Evolutionary conservation across 1,284 basidiomycete genomes (phyloP), one percentile per base, ranked within the genome.

Genomic region (Lentinus polychrous): DNA sequence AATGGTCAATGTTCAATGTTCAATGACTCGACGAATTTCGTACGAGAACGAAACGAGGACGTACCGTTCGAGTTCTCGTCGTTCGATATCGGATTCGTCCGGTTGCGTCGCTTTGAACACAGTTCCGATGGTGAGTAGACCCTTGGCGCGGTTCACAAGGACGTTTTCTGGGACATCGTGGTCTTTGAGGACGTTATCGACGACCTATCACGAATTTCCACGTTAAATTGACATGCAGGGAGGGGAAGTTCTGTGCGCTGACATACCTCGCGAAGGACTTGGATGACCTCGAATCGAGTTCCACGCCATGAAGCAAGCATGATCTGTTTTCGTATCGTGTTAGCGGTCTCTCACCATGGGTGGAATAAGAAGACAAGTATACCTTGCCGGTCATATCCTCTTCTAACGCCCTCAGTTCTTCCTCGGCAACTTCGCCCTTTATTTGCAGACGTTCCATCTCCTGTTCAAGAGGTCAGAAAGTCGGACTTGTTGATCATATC

Each of bases 301-400:
- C 93, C 94, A 51, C 91, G 82, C 94, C 94, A 97, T 22, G 94
- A 94, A 8, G 93, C 93, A 27, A 96, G 79, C 68, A 97, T 79
- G 64, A 95, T 91, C 85, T 89, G 47, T 31, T 22, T 33, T n/a
- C 27, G 50, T 7, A n/a, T 6, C n/a, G n/a, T n/a, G n/a, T n/a
- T n/a, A 24, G 37, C 42, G 10, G 5, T 18, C 35, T 24, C 27
- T 46, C 42, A 38, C 37, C 4, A 37, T 24, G 39, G 23, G 12
- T 15, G 8, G 23, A 12, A 43, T 10, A 15, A 15, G 32, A 10
- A 3, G 8, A 2, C 18, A 18, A 33, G 38, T 51, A n/a, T 52
- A 86, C 81, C 73, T 94, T 97, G 52, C 92, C 92, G 14, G 91
- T 95, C 58, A 99, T 80, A 59, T 99, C 96, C 74, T 90, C 85